Conservation (phyloP, 2,329 filamentous ascomycete species). For the Purpureocillium lavendulum region DNA sequence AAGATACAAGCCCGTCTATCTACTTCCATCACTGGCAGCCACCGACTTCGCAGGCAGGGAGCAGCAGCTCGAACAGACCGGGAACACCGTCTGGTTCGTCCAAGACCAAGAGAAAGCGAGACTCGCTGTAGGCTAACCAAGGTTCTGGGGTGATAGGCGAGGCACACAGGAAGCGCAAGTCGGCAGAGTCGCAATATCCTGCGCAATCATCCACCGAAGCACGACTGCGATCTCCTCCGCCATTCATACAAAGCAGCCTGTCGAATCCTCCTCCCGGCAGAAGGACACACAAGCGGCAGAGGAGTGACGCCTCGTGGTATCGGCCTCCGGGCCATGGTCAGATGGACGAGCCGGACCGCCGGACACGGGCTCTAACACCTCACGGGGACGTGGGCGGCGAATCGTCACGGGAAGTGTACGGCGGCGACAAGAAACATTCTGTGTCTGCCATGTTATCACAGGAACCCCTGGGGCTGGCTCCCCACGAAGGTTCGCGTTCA, state of each 20-base stretch:
- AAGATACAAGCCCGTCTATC: slow-evolving; percentile 65
- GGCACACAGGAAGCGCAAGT: slow-evolving; percentile 81
- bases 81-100: slow-evolving; percentile 69
- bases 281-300: slow-evolving; percentile 24
- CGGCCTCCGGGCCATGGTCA: slow-evolving; percentile 14
- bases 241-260: slow-evolving; percentile 18
- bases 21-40: slow-evolving; percentile 94
- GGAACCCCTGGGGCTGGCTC: slow-evolving; percentile 6
- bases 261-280: slow-evolving; percentile 16
- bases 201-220: slow-evolving; percentile 18
- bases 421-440: slow-evolving; percentile 22
- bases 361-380: slow-evolving; percentile 9
- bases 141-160: slow-evolving; percentile 48
- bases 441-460: slow-evolving; percentile 23
- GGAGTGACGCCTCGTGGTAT: slow-evolving; percentile 28
- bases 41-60: slow-evolving; percentile 53
- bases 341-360: slow-evolving; percentile 12
- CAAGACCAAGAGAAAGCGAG: slow-evolving; percentile 41
- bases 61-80: slow-evolving; percentile 54
- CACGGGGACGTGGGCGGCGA: slow-evolving; percentile 9
- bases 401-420: slow-evolving; percentile 16
- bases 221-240: slow-evolving; percentile 23
- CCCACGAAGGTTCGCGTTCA: slow-evolving; percentile 2
- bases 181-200: slow-evolving; percentile 35
- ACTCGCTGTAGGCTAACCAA: slow-evolving; percentile 31